Base-by-base conservation (phyloP, 2,329 filamentous ascomycete species). In the Hypoxylon sp. region DNA sequence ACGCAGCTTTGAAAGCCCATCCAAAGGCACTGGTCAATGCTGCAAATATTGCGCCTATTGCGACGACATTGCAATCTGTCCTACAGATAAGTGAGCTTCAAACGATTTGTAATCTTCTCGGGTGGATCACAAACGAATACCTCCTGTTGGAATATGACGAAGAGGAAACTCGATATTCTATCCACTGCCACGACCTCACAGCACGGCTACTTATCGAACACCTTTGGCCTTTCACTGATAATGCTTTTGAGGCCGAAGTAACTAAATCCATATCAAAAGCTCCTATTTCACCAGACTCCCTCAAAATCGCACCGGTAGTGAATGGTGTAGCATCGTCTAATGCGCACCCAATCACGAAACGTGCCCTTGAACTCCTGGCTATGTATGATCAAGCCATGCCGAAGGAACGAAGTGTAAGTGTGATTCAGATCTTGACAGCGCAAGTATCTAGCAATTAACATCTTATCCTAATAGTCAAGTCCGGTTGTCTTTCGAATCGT, bases 401-500 rank as follows among this genome's bases (percentile, higher is more conserved):
- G 0, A 89, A 89, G 58, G 87, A 89, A 73, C 82, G 87, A 78
- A 87, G 86, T 70, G 87, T 89, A 80, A 80, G 86, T 82, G 2
- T 21, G 28, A 5, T 6, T 9, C 14, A 41, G 7, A 19, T 43
- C 34, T 23, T 19, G 36, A 34, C 4, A 5, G 1, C 36, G 6
- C 50, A 13, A 7, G n/a, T 19, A 45, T 3, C 2, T 21, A 2
- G 13, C n/a, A 14, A 32, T 61, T 74, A 17, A 74, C 21, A 13
- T 10, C 79, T 69, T 74, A 17, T 77, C 86, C 81, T 80, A 84
- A 78, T 79, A 83, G 68, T 86, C 86, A 61, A 88, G 85, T 55
- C 81, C 85, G 0, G 84, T 89, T 0, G 82, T 89, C 4, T 89
- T 86, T 77, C 86, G 83, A 59, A 96, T 98, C 71, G 93, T 99